phyloP scores from a whole-genome alignment of 805 yeast species.

The Pichia eremophila region DNA sequence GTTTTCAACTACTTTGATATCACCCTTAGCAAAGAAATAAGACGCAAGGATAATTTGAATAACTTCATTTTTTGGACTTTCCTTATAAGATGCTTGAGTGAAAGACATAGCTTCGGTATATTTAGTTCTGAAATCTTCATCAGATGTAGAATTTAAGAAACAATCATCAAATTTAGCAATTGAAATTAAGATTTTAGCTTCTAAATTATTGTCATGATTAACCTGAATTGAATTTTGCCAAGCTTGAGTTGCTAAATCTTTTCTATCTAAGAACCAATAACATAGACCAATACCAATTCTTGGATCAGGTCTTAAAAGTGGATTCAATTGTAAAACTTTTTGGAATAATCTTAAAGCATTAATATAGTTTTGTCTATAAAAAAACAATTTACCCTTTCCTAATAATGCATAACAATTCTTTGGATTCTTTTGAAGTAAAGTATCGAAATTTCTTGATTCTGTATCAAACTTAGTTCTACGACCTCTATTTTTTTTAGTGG shows the following conservation, averaged over 20 bases:
- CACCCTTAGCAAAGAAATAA: conserved; percentile 60
- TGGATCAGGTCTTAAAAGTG: conserved; percentile 79
- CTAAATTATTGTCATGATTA: conserved; percentile 40
- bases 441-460: conserved; percentile 62
- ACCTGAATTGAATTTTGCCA: conserved; percentile 76
- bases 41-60: conserved; percentile 60
- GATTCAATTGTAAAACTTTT: conserved; percentile 66
- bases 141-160: conserved; percentile 44
- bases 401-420: conserved; percentile 67
- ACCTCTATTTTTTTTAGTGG: conserved; percentile 57
- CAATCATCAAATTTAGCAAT: conserved; percentile 61
- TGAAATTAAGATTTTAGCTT: conserved; percentile 57
- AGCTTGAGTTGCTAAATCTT: conserved; percentile 63
- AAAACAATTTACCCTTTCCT: conserved; percentile 75
- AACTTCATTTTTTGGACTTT: conserved; percentile 44
- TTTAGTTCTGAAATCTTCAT: conserved; percentile 49
- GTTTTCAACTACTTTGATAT: conserved; percentile 47
- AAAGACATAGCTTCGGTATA: conserved; percentile 53
- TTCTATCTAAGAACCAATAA: conserved; percentile 80
- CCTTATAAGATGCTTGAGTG: conserved; percentile 31
- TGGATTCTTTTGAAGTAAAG: conserved; percentile 42
- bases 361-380: conserved; percentile 61
- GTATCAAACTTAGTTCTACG: conserved; percentile 56
- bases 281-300: conserved; percentile 92
- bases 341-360: conserved; percentile 78